These are phyloP conservation scores for Kuraishia capsulata DNA, from an alignment of 805 yeast species.

Conservation along the genomic window DNA sequence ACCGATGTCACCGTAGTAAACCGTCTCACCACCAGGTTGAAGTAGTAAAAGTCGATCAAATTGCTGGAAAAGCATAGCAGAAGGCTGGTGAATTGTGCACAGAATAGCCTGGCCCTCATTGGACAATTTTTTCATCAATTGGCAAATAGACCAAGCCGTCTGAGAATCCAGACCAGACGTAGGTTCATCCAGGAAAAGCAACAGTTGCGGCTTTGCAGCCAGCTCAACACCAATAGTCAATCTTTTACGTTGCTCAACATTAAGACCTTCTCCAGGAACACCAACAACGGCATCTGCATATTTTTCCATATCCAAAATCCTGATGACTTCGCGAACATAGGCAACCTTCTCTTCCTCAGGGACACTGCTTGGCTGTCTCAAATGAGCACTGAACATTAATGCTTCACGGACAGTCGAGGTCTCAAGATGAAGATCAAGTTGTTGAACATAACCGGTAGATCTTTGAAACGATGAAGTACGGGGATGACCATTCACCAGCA, in stretches of 20 bases:
- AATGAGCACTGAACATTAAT: constrained; percentile 57
- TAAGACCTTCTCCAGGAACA: constrained; percentile 62
- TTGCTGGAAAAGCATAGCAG: constrained; percentile 58
- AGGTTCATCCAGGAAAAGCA: constrained; percentile 63
- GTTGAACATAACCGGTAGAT: constrained; percentile 75
- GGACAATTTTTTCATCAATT: constrained; percentile 57
- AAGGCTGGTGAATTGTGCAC: constrained; percentile 75
- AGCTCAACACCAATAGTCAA: constrained; percentile 65
- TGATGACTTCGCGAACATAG: constrained; percentile 63
- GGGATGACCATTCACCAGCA: constrained; percentile 61
- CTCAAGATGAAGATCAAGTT: constrained; percentile 67
- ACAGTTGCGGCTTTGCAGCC: constrained; percentile 57
- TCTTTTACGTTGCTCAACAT: constrained; percentile 62
- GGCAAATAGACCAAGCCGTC: constrained; percentile 63
- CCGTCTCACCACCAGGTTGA: constrained; percentile 72
- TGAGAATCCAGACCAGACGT: constrained; percentile 68
- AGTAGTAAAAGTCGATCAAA: constrained; percentile 61
- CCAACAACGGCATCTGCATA: constrained; percentile 80
- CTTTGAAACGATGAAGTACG: constrained; percentile 62
- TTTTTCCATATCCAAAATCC: constrained; percentile 55
- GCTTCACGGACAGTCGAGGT: constrained; percentile 71
- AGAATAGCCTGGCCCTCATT: constrained; percentile 67
- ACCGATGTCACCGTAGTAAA: constrained; percentile 78
- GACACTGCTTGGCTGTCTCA: constrained; percentile 58
- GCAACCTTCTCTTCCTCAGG: constrained; percentile 50